Evolutionary conservation across 2,329 filamentous ascomycete genomes (phyloP), one percentile per base, ranked within the genome.

Genomic region (Immersiporthe knoxdaviesiana): DNA sequence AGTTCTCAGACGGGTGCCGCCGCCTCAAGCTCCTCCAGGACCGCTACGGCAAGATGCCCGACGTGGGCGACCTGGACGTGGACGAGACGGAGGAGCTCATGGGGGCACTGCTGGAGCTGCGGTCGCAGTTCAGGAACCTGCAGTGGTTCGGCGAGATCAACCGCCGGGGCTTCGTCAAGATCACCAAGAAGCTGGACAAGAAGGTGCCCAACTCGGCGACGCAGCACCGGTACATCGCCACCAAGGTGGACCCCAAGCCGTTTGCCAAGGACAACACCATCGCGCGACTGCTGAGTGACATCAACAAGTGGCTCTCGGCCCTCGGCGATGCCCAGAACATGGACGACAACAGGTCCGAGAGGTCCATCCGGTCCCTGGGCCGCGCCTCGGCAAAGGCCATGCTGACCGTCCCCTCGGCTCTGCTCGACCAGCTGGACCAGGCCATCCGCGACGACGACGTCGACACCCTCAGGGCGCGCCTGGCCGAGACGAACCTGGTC

Each of bases 111-210:
- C 87, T 98, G 41, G 96, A 99, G 80, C 85, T 98, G 70, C 89
- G 96, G 68, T 91, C 90, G 65, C 92, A 97, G 77, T 82, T 98
- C 73, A 88, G 96, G 70, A 98, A 98, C 76, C 84, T 99, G 65
- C 92, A 97, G 79, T 98, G 94, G 94, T 99, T 98, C 78, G 95
- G 94, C 63, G 95, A 98, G 81, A 95, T 98, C 76, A 99, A 99
- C 79, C 89, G 94, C 65, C 87, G 93, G 72, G 96, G 96, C 1
- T 99, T 99, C 76, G 89, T 97, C 79, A 99, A 99, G 83, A 99
- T 99, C 79, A 97, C 96, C 65, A 99, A 99, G 84, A 99, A 99
- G 81, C 84, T 97, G 60, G 96, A 99, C 81, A 99, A 99, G 83
- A 97, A 97, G 82, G 88, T 97, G 2, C 86, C 91, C 1, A 86